phyloP scores from a whole-genome alignment of 2,329 filamentous ascomycete genomes.

The Fusarium sarcochroum region DNA sequence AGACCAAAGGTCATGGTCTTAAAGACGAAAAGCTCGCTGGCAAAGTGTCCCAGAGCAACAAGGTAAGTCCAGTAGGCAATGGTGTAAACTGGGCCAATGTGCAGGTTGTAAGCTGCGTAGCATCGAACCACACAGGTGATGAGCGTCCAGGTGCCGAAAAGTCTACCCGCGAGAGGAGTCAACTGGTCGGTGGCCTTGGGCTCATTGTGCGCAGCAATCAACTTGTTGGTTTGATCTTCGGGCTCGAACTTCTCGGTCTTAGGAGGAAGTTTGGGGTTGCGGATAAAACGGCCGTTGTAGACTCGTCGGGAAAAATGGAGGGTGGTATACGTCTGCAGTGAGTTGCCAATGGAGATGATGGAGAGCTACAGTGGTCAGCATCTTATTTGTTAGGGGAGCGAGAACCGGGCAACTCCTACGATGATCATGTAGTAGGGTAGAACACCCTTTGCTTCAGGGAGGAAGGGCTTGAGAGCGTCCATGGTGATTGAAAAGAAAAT shows the following conservation, averaged over 20 bases:
- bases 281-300: conserved; percentile 78
- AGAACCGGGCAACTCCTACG: conserved; percentile 55
- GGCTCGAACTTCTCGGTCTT: conserved; percentile 61
- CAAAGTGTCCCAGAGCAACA: conserved; percentile 83
- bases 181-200: conserved; percentile 70
- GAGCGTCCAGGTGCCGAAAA: conserved; percentile 91
- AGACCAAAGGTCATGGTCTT: conserved; percentile 77
- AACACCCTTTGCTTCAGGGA: conserved; percentile 66
- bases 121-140: conserved; percentile 82
- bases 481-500: conserved; percentile 49
- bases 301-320: conserved; percentile 87
- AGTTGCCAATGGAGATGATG: conserved; percentile 85
- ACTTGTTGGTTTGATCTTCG: conserved; percentile 67
- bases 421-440: conserved; percentile 72
- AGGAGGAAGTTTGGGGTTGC: conserved; percentile 62
- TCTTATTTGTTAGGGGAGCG: background rate
- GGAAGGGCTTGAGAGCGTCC: conserved; percentile 61
- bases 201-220: conserved; percentile 61
- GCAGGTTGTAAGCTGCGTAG: conserved; percentile 87
- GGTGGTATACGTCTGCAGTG: conserved; percentile 85
- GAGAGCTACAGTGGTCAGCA: conserved; percentile 73
- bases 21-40: conserved; percentile 84
- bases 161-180: conserved; percentile 81
- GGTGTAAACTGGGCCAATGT: conserved; percentile 80
- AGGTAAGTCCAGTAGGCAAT: conserved; percentile 86